Evolutionary conservation across 768 basidiomycete genomes (phyloP).

Genomic region (Agaricus subrufescens): DNA sequence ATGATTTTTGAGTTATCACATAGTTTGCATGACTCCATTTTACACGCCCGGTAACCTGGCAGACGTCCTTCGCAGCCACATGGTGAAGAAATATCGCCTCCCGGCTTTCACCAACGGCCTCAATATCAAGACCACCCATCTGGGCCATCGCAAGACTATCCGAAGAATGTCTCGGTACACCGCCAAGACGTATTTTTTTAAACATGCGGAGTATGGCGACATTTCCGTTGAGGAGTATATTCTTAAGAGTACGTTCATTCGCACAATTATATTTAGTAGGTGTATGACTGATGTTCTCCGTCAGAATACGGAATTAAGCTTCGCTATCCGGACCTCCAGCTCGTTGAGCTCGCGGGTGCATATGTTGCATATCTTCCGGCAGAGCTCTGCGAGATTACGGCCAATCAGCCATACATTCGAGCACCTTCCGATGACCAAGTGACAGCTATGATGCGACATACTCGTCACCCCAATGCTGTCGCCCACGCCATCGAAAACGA

Average conservation of each 20-base stretch:
- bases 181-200: constrained; percentile 47
- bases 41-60: constrained; percentile 63
- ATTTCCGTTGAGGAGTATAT: constrained; percentile 64
- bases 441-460: constrained; percentile 58
- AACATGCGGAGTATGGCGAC: constrained; percentile 50
- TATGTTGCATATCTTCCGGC: constrained; percentile 54
- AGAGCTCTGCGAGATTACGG: constrained; percentile 68
- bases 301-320: constrained; percentile 61
- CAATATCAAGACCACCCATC: constrained; percentile 60
- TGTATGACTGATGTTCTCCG: not conserved
- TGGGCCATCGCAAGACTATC: constrained; percentile 71
- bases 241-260: constrained; percentile 45
- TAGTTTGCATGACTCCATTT: constrained; percentile 58
- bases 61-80: constrained; percentile 51
- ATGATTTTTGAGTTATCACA: not conserved
- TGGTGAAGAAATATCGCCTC: constrained; percentile 45
- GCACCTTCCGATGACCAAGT: constrained; percentile 68
- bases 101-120: constrained; percentile 63
- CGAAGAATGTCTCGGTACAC: constrained; percentile 46
- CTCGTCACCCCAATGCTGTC: constrained; percentile 68
- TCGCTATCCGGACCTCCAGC: constrained; percentile 42
- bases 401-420: constrained; percentile 66
- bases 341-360: constrained; percentile 54
- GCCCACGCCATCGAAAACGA: constrained; percentile 51
- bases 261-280: not conserved